Evolutionary conservation across 2,329 filamentous ascomycete species (phyloP).

Genomic region (Epicoccum sorghinum): DNA sequence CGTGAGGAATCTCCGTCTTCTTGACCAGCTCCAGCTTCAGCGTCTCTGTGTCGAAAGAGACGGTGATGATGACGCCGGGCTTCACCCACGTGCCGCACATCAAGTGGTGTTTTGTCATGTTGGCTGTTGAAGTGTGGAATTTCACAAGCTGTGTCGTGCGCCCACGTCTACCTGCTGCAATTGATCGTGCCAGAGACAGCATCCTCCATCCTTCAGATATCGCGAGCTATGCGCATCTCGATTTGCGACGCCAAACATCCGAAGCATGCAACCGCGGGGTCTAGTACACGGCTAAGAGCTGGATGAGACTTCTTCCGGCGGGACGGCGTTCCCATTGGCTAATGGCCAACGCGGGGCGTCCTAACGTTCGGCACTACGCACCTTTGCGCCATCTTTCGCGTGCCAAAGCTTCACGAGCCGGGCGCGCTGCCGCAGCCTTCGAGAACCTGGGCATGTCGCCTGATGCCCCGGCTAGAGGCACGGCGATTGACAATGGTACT

Average conservation of each 20-base stretch:
- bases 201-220: constrained; percentile 1
- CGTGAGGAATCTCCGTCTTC: constrained; percentile 78
- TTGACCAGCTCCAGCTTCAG: constrained; percentile 77
- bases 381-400: constrained; percentile 7
- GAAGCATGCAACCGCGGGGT: neutral
- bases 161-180: constrained; percentile 1
- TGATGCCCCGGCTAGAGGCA: constrained; percentile 31
- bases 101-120: constrained; percentile 79
- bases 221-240: constrained; percentile 18
- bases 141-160: neutral
- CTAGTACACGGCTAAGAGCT: constrained; percentile 21
- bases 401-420: constrained; percentile 25
- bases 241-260: constrained; percentile 16
- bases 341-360: constrained; percentile 28
- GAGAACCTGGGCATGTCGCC: constrained; percentile 20
- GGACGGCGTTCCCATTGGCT: constrained; percentile 63
- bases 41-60: constrained; percentile 83
- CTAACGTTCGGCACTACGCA: constrained; percentile 30
- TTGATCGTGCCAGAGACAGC: constrained; percentile 13
- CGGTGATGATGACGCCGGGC: constrained; percentile 87
- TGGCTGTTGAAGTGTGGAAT: constrained; percentile 13
- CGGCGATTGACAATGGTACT: constrained; percentile 29
- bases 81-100: constrained; percentile 94
- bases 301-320: constrained; percentile 34
- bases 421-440: constrained; percentile 23